Evolutionary conservation across 805 yeast species (phyloP).

Genomic region (Nematodospora valgi): DNA sequence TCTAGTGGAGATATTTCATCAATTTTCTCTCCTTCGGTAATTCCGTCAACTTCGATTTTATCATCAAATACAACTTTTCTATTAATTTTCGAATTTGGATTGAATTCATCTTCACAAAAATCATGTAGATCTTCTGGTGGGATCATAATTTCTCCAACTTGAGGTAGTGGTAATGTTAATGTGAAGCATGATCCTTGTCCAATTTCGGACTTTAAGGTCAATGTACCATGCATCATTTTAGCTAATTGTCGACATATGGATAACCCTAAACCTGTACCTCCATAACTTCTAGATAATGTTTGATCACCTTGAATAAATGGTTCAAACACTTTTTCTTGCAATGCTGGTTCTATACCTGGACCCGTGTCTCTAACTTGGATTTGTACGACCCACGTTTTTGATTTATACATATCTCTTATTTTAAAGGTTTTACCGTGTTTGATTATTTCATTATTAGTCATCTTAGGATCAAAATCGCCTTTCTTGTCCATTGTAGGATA

Average conservation of each 20-base stretch:
- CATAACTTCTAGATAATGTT: slow-evolving; percentile 46
- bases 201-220: slow-evolving; percentile 43
- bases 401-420: slow-evolving; percentile 31
- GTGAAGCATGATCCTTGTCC: slow-evolving; percentile 46
- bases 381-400: slow-evolving; percentile 55
- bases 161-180: slow-evolving; percentile 57
- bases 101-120: slow-evolving; percentile 66
- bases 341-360: slow-evolving; percentile 47
- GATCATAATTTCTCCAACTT: slow-evolving; percentile 23
- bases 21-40: background rate
- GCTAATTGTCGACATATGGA: slow-evolving; percentile 47
- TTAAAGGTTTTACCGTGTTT: slow-evolving; percentile 33
- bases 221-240: slow-evolving; percentile 46
- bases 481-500: slow-evolving; percentile 7
- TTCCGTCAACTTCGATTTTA: slow-evolving; percentile 18
- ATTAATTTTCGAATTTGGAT: slow-evolving; percentile 43
- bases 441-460: slow-evolving; percentile 26
- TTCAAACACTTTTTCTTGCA: slow-evolving; percentile 44
- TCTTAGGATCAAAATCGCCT: slow-evolving; percentile 10
- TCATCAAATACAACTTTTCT: slow-evolving; percentile 27
- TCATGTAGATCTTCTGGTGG: slow-evolving; percentile 23
- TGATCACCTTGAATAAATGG: slow-evolving; percentile 58
- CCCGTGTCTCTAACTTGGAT: slow-evolving; percentile 58
- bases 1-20: background rate
- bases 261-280: slow-evolving; percentile 52